Conservation (phyloP, 2,329 filamentous ascomycete genomes). For the Exophiala calicioides region DNA sequence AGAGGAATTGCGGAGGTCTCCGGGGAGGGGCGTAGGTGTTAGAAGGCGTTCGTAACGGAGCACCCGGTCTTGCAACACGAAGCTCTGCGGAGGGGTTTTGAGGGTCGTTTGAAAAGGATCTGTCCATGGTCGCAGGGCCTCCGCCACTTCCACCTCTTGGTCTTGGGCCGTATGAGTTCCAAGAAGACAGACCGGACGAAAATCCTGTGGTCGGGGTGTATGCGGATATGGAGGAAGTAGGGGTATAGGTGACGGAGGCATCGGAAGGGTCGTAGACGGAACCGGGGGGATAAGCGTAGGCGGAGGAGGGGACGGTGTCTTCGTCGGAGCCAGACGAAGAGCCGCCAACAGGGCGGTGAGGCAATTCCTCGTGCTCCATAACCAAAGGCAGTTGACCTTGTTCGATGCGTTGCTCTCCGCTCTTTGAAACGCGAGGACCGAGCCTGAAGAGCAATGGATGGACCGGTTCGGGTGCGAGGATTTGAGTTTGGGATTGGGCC, state of each 20-base stretch:
- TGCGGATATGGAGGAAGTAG: slow-evolving; percentile 33
- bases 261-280: slow-evolving; percentile 37
- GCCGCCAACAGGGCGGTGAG: slow-evolving; percentile 42
- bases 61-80: slow-evolving; percentile 66
- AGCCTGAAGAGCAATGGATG: slow-evolving; percentile 12
- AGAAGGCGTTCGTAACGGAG: slow-evolving; percentile 71
- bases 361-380: slow-evolving; percentile 47
- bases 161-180: slow-evolving; percentile 42
- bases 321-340: slow-evolving; percentile 44
- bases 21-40: slow-evolving; percentile 71
- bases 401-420: slow-evolving; percentile 25
- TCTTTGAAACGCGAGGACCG: slow-evolving; percentile 19
- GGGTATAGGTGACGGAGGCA: slow-evolving; percentile 35
- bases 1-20: slow-evolving; percentile 55
- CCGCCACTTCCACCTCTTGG: slow-evolving; percentile 44
- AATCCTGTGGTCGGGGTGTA: slow-evolving; percentile 35
- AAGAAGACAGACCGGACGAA: slow-evolving; percentile 36
- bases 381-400: slow-evolving; percentile 28
- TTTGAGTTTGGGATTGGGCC: slow-evolving; percentile 12
- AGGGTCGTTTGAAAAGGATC: slow-evolving; percentile 23
- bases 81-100: slow-evolving; percentile 32
- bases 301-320: slow-evolving; percentile 37
- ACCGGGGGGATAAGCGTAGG: slow-evolving; percentile 38
- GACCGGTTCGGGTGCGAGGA: slow-evolving; percentile 21
- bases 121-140: slow-evolving; percentile 41